A percentile compares a stretch with the other conserved stretches of the same genome.
phyloP scores from a whole-genome alignment of 139 green algal genomes.

The Nannochloris sp. region DNA sequence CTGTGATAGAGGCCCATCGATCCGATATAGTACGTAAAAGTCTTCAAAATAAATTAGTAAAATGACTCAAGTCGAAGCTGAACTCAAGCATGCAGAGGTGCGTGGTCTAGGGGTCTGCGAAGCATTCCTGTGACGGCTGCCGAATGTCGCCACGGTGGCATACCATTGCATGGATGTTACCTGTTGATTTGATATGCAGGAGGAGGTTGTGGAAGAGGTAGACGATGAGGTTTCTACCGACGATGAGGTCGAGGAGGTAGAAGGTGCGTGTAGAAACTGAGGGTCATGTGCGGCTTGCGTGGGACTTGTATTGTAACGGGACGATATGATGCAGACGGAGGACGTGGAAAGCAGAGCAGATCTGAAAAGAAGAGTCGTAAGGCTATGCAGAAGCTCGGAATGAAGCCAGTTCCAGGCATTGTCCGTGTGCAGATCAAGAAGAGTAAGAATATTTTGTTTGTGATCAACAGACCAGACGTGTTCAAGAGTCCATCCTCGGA shows the following conservation, averaged over 20 bases:
- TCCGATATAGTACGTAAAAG: too few species aligned
- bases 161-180: neutral
- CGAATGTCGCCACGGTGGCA: neutral
- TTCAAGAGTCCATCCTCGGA: slow-evolving; percentile 93
- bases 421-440: slow-evolving; percentile 94
- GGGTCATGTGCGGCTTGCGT: neutral
- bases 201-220: slow-evolving; percentile 23
- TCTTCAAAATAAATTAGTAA: neutral
- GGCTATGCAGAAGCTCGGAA: slow-evolving; percentile 97
- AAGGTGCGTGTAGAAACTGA: slow-evolving; percentile 1
- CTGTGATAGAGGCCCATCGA: too few species aligned
- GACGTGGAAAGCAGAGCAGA: slow-evolving; percentile 82
- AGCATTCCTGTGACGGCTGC: neutral
- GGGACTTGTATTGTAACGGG: neutral
- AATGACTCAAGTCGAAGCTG: slow-evolving; percentile 13
- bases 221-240: slow-evolving; percentile 25
- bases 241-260: slow-evolving; percentile 16
- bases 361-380: slow-evolving; percentile 98
- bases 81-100: slow-evolving; percentile 1
- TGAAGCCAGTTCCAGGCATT: slow-evolving; percentile 91
- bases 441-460: slow-evolving; percentile 95
- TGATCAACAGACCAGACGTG: slow-evolving; percentile 93
- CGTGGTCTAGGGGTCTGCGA: neutral
- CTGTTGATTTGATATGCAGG: neutral
- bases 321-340: slow-evolving; percentile 26